Base-by-base conservation (phyloP, 192 early-diverging fungal species). In the Mortierella antarctica region DNA sequence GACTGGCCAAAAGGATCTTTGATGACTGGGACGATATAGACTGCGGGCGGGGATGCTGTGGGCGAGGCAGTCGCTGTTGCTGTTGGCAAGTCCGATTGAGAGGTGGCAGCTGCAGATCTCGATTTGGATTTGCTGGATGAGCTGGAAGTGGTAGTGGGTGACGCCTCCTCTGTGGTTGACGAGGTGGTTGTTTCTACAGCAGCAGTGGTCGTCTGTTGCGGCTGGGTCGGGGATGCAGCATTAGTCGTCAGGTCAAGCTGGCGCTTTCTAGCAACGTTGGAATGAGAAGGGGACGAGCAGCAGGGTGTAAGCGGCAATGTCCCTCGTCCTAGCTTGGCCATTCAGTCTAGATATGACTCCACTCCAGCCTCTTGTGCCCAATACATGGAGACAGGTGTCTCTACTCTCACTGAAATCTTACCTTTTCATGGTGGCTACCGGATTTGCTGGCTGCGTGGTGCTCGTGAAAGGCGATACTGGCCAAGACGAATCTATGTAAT, bases 1-100 rank as follows among this genome's bases (percentile, higher is more conserved):
- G 64, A 62, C 7, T 44, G 56, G 58, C 47, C 64, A 49, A 72
- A 72, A 6, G 77, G 77, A n/a, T 62, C 70, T 1, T 18, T 71
- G 47, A 80, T 62, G 15, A 23, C 51, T 8, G 76, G 76, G 7
- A 63, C 61, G 57, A 80, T 66, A 12, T 39, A 18, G 7, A 57
- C 11, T 12, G 74, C 59, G 5, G 60, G 13, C 1, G 54, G 11
- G 4, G 65, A 20, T 4, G 47, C 59, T 7, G 20, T 3, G 5
- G 49, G 0, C 5, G 64, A 39, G 51, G 17, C 11, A 8, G 42
- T 66, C 0, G 51, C 8, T 44, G 53, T 42, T 2, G 52, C 45
- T 23, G 5, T 52, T 23, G 65, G 11, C 18, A 42, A 45, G 3
- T 20, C 21, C 55, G 39, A 21, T 39, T 12, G 7, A 1, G 49